Conservation (phyloP, 192 early-diverging fungal genomes). For the Spizellomyces sp. region DNA sequence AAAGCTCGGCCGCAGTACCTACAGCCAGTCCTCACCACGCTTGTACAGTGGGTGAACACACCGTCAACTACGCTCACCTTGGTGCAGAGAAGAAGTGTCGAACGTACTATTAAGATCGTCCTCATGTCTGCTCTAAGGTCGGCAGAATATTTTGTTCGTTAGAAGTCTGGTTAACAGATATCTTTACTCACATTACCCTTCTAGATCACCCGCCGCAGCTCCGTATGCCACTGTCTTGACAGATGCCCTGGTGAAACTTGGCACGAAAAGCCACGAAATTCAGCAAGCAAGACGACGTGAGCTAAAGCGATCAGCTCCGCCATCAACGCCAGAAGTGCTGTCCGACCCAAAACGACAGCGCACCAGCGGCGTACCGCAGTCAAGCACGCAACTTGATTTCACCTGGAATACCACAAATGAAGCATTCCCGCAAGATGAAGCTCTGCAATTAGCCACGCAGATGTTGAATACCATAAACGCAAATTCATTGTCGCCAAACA, state of each 20-base stretch:
- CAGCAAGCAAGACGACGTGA: slow-evolving; percentile 15
- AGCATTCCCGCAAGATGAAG: too few species aligned
- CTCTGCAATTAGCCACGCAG: background rate
- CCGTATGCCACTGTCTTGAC: slow-evolving; percentile 27
- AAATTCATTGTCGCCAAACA: slow-evolving; percentile 14
- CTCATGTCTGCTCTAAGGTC: slow-evolving; percentile 41
- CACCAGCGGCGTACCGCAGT: background rate
- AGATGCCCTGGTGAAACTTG: slow-evolving; percentile 34
- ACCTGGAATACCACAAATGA: too few species aligned
- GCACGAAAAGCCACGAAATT: slow-evolving; percentile 49
- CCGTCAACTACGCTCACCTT: slow-evolving; percentile 13
- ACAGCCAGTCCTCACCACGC: slow-evolving; percentile 17
- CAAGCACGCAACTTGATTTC: too few species aligned
- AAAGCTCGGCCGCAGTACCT: slow-evolving; percentile 31
- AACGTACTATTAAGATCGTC: slow-evolving; percentile 45
- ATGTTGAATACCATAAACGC: slow-evolving; percentile 29
- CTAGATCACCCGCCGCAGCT: slow-evolving; percentile 20
- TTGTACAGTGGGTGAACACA: slow-evolving; percentile 30
- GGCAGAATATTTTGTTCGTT: background rate
- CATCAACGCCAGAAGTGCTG: background rate
- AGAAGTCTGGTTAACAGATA: too few species aligned
- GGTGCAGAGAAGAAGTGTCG: slow-evolving; percentile 34
- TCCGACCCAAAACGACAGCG: slow-evolving; percentile 1
- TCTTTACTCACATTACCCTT: background rate
- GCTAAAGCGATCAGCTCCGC: slow-evolving; percentile 18